A percentile compares a stretch with the other conserved stretches of the same genome.
Conservation (phyloP, 2,329 filamentous ascomycete genomes). For the Monosporascus ibericus region DNA sequence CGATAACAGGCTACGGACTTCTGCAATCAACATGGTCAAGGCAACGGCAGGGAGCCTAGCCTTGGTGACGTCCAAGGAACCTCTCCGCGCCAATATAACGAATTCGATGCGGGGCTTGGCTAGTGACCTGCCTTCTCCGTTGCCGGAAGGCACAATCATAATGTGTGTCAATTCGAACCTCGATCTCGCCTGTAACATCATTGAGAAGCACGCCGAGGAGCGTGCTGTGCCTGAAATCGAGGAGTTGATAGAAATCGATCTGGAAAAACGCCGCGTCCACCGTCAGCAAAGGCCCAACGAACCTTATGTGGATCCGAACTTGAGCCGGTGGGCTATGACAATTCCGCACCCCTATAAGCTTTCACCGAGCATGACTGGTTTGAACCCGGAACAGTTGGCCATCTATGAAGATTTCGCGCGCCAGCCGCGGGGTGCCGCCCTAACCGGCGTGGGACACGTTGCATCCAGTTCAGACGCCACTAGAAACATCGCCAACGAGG, state of each 20-base stretch:
- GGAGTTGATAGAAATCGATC: slow-evolving; percentile 76
- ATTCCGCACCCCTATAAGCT: slow-evolving; percentile 93
- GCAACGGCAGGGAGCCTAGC: slow-evolving; percentile 89
- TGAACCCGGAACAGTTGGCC: slow-evolving; percentile 87
- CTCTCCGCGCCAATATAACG: slow-evolving; percentile 89
- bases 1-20: slow-evolving; percentile 76
- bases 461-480: slow-evolving; percentile 56
- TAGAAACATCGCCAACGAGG: slow-evolving; percentile 56
- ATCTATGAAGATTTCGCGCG: slow-evolving; percentile 96
- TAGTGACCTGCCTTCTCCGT: slow-evolving; percentile 65
- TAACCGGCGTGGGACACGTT: slow-evolving; percentile 50
- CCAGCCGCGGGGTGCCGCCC: slow-evolving; percentile 61
- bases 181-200: slow-evolving; percentile 85
- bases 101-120: slow-evolving; percentile 83
- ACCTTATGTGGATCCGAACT: slow-evolving; percentile 72
- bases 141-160: slow-evolving; percentile 90
- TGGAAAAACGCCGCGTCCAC: slow-evolving; percentile 73
- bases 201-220: slow-evolving; percentile 92
- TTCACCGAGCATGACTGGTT: slow-evolving; percentile 58
- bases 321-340: slow-evolving; percentile 88
- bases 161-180: slow-evolving; percentile 99
- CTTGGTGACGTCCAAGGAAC: slow-evolving; percentile 97
- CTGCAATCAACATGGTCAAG: slow-evolving; percentile 91
- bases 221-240: slow-evolving; percentile 92
- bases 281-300: slow-evolving; percentile 71